Evolutionary conservation across 805 yeast genomes (phyloP).

Genomic region (Monosporozyma servazzii): DNA sequence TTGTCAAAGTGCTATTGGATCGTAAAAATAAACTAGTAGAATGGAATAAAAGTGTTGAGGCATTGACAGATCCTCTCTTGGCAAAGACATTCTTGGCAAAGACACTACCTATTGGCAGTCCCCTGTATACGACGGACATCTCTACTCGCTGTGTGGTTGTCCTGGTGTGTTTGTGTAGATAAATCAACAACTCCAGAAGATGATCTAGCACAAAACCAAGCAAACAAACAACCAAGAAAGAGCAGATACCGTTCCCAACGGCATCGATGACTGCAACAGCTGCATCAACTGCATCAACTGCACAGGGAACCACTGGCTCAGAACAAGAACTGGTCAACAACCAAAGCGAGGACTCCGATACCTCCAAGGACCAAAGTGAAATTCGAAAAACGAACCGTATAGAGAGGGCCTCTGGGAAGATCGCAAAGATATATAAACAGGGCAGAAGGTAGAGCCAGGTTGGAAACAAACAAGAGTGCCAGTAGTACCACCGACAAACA

Average conservation of each 20-base stretch:
- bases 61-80: not conserved
- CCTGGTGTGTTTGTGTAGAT: too few species aligned
- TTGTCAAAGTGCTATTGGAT: slow-evolving; percentile 3
- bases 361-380: not conserved
- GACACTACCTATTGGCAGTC: too few species aligned
- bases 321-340: not conserved
- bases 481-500: too few species aligned
- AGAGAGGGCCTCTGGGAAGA: not conserved
- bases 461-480: too few species aligned
- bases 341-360: not conserved
- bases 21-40: not conserved
- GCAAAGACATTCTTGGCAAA: too few species aligned
- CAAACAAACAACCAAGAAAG: not conserved
- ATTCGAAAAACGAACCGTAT: not conserved
- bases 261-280: too few species aligned
- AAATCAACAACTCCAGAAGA: too few species aligned
- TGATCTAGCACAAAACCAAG: too few species aligned
- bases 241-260: too few species aligned
- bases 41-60: not conserved
- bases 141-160: too few species aligned
- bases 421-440: not conserved
- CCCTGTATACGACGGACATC: too few species aligned
- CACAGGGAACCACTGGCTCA: not conserved
- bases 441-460: not conserved
- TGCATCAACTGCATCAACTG: too few species aligned